Evolutionary conservation across 2,329 filamentous ascomycete species (phyloP).

Genomic region (Colletotrichum brevisporum): DNA sequence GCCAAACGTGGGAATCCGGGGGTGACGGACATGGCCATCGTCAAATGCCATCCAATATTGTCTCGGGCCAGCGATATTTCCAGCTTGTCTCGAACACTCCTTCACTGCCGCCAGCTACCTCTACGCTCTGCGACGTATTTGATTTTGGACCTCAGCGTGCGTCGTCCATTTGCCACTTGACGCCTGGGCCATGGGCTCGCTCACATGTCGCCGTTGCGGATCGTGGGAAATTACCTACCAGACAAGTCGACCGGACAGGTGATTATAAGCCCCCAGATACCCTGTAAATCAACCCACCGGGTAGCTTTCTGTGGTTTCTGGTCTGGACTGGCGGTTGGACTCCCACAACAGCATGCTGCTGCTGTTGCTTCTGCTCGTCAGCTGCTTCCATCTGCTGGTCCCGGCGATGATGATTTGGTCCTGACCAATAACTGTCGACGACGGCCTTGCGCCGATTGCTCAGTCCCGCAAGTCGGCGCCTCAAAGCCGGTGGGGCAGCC

Average conservation of each 20-base stretch:
- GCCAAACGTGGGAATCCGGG: conserved; percentile 14
- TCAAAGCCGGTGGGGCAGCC: conserved; percentile 29
- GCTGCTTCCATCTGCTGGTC: neutral
- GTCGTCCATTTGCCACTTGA: neutral
- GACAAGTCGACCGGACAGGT: neutral
- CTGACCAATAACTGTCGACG: conserved; percentile 4
- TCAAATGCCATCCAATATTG: conserved; percentile 31
- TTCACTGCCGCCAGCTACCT: neutral
- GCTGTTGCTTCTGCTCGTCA: neutral
- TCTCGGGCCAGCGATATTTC: conserved; percentile 8
- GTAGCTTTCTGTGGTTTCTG: neutral
- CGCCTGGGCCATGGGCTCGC: neutral
- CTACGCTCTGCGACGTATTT: no score
- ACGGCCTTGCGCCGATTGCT: neutral
- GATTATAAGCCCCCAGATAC: conserved; percentile 27
- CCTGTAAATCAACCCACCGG: conserved; percentile 26
- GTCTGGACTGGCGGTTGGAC: neutral
- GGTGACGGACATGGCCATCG: conserved; percentile 10
- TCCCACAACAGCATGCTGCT: conserved; percentile 2
- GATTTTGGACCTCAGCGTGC: neutral
- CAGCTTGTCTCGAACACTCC: conserved; percentile 1
- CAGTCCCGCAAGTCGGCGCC: conserved; percentile 3
- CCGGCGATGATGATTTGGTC: neutral
- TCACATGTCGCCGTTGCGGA: neutral
- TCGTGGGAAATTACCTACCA: conserved; percentile 14